Evolutionary conservation across 306 rosid genomes (phyloP), one percentile per base, ranked within the genome.

Genomic region (Sechiopsis laciniata): DNA sequence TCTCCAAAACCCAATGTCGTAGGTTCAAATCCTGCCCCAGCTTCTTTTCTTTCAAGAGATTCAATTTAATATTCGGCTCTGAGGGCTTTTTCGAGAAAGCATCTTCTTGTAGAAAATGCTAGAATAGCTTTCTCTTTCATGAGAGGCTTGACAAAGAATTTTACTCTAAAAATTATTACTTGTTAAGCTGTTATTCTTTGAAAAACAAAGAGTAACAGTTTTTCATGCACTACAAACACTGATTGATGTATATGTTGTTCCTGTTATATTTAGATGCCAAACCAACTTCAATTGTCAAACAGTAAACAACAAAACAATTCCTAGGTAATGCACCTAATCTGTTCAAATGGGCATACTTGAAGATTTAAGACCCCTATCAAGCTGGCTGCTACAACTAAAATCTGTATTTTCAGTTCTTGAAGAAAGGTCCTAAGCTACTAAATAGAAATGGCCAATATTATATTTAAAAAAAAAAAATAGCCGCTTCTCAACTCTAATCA

Each of bases 371-470:
- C 57, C 73, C 57, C 73, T 22, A 21, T 1, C 46, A 50, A 24
- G 59, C 48, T 42, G 48, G 59, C 35, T 69, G 59, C 55, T 51
- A 69, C 42, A 50, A 14, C 57, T 69, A 51, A 50, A 50, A 57
- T 24, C 57, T 22, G 21, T 21, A 51, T 48, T 69, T 50, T 22
- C 73, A 22, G 42, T 20, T 8, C 73, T 50, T 7, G 19, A 70
- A 70, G 56, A 14, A 63, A 69, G 74, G 46, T 67, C 3, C n/a
- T 70, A 70, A 70, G 60, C 60, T 51, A 51, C 40, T 4, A 26
- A 70, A 48, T 15, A 48, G 72, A 50, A 50, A 22, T 13, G 40
- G 74, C 24, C 48, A 26, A 13, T 69, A 48, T 21, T 46, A 20
- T 68, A 70, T n/a, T n/a, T n/a, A 26, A 26, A 26, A 26, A 26